Percentiles rank a stretch among this genome's conserved stretches.
These are phyloP conservation scores for Claviceps quebecensis DNA, from an alignment of 2,329 filamentous ascomycete species.

Conservation along the genomic window DNA sequence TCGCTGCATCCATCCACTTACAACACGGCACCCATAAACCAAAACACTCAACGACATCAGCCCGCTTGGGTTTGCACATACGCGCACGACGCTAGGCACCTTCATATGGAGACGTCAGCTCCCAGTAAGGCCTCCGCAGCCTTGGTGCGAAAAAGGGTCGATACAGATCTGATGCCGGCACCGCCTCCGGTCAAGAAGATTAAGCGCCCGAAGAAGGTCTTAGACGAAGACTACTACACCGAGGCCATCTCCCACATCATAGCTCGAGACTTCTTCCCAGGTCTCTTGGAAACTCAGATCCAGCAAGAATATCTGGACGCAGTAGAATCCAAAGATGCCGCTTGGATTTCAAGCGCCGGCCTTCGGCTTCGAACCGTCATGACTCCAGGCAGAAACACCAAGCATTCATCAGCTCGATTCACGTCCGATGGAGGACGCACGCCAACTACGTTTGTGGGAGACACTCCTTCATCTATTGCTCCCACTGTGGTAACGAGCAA, in stretches of 20 bases:
- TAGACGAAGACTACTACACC: slow-evolving; percentile 91
- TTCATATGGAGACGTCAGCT: not conserved
- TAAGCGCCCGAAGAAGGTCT: slow-evolving; percentile 73
- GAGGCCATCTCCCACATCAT: slow-evolving; percentile 87
- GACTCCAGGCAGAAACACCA: slow-evolving; percentile 50
- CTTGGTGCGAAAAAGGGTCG: slow-evolving; percentile 55
- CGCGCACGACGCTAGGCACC: no score
- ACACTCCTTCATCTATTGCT: slow-evolving; percentile 54
- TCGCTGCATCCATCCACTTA: not conserved
- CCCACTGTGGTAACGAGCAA: slow-evolving; percentile 24
- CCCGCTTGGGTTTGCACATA: no score
- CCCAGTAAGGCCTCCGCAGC: slow-evolving; percentile 20
- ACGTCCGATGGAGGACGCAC: slow-evolving; percentile 32
- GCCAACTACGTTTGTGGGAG: slow-evolving; percentile 52
- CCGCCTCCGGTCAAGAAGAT: slow-evolving; percentile 77
- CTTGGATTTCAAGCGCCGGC: slow-evolving; percentile 76
- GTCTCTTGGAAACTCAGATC: slow-evolving; percentile 68
- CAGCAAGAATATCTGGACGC: slow-evolving; percentile 90
- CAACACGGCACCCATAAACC: not conserved
- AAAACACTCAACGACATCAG: not conserved
- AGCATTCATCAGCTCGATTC: slow-evolving; percentile 12
- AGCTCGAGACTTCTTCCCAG: slow-evolving; percentile 91
- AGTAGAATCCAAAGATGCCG: slow-evolving; percentile 67
- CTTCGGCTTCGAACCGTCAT: slow-evolving; percentile 61
- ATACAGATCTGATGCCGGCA: slow-evolving; percentile 67